Evolutionary conservation across 2,329 filamentous ascomycete species (phyloP).

Genomic region (Colletotrichum camelliae): DNA sequence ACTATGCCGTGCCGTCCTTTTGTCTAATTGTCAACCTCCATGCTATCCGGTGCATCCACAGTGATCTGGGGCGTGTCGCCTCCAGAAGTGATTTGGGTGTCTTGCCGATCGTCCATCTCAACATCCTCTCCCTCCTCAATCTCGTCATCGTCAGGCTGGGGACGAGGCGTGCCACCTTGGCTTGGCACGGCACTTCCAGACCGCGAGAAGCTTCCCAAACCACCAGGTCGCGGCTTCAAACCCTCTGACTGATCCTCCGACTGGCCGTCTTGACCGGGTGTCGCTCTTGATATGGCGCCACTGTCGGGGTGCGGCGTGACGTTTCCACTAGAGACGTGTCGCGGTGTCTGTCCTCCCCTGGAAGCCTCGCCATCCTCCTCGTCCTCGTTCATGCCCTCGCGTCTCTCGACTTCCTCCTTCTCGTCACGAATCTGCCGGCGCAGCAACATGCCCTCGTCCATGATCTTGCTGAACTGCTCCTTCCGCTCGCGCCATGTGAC

Average conservation of each 20-base stretch:
- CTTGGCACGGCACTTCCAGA: conserved; percentile 44
- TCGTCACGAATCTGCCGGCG: conserved; percentile 88
- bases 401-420: conserved; percentile 90
- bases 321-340: conserved; percentile 55
- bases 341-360: conserved; percentile 53
- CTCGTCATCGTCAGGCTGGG: conserved; percentile 34
- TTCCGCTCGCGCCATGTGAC: conserved; percentile 84
- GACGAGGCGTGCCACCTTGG: conserved; percentile 39
- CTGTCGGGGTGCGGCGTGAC: conserved; percentile 56
- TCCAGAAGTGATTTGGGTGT: conserved; percentile 37
- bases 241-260: conserved; percentile 35
- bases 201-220: conserved; percentile 32
- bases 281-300: conserved; percentile 37
- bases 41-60: conserved; percentile 59
- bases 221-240: conserved; percentile 18
- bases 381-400: conserved; percentile 80
- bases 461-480: conserved; percentile 86
- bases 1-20: not conserved
- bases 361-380: conserved; percentile 61
- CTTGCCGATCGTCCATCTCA: conserved; percentile 59
- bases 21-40: conserved; percentile 61
- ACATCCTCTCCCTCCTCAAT: conserved; percentile 58
- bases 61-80: conserved; percentile 53
- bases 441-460: conserved; percentile 89
- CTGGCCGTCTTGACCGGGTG: conserved; percentile 34